Conservation (phyloP, 768 basidiomycete species). For the Trametes coccinea region DNA sequence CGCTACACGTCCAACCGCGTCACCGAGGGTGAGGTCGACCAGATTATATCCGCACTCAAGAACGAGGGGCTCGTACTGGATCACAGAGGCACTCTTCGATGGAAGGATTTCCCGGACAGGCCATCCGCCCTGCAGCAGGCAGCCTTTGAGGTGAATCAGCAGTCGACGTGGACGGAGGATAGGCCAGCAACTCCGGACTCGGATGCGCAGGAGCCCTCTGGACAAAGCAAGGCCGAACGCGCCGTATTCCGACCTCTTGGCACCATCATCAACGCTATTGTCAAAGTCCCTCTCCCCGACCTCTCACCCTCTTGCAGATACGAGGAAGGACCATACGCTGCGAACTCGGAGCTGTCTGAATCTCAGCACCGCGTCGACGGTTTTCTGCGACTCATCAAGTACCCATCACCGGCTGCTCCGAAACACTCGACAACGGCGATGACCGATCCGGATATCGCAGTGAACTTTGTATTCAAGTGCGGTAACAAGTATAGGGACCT, state of each 20-base stretch:
- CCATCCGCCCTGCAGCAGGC: not conserved
- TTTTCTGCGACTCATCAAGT: not conserved
- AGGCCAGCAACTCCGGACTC: not conserved
- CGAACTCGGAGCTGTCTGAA: not conserved
- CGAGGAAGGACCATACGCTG: not conserved
- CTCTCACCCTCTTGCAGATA: not conserved
- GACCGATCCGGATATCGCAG: not conserved
- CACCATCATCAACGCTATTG: constrained; percentile 2
- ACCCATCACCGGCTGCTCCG: not conserved
- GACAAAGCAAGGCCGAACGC: not conserved
- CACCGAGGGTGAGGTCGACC: not conserved
- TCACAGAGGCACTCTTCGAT: not conserved
- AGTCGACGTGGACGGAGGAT: not conserved
- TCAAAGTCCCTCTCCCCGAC: not conserved
- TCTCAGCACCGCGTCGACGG: constrained; percentile 1
- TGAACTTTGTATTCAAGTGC: not conserved
- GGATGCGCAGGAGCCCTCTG: not conserved
- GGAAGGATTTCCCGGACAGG: constrained; percentile 1
- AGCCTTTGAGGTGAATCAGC: not conserved
- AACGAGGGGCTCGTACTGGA: not conserved
- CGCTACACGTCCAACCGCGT: constrained; percentile 1
- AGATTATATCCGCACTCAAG: not conserved
- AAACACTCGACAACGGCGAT: not conserved
- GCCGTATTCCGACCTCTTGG: not conserved
- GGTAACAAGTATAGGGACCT: not conserved